A percentile compares a stretch with the other conserved stretches of the same genome.
Conservation (phyloP, 1,284 basidiomycete genomes). For the Kwoniella shivajii region DNA sequence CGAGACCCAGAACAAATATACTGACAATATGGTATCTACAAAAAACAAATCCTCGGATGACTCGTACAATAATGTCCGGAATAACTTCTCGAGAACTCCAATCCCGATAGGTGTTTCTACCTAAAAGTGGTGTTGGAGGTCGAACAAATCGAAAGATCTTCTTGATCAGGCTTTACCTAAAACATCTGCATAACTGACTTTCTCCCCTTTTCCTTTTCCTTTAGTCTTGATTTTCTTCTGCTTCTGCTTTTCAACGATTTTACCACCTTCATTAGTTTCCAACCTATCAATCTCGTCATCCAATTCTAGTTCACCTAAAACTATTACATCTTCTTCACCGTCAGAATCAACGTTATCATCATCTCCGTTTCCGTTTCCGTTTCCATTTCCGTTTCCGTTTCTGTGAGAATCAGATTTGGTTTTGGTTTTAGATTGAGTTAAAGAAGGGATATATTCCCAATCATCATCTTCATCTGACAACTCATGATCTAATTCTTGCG, state of each 20-base stretch:
- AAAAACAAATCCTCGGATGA: no score
- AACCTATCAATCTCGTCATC: conserved; percentile 24
- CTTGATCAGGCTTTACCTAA: no score
- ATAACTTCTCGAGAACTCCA: no score
- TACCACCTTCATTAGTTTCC: not conserved
- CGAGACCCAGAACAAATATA: no score
- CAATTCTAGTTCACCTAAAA: conserved; percentile 47
- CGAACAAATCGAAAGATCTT: no score
- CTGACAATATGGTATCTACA: no score
- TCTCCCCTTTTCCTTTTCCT: not conserved
- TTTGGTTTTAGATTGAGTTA: not conserved
- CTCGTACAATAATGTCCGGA: no score
- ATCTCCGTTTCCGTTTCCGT: not conserved
- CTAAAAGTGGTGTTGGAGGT: no score
- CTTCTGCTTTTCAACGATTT: not conserved
- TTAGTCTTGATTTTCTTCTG: not conserved
- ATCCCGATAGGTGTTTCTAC: no score
- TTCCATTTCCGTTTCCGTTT: not conserved
- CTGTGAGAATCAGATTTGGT: no score
- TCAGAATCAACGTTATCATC: conserved; percentile 22
- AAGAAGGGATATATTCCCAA: conserved; percentile 42
- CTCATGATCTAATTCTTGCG: conserved; percentile 15
- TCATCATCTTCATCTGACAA: conserved; percentile 35
- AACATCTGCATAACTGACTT: conserved; percentile 9
- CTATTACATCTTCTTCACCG: conserved; percentile 35